Conservation (phyloP, 2,329 filamentous ascomycete species). For the Cytospora piceicola region DNA sequence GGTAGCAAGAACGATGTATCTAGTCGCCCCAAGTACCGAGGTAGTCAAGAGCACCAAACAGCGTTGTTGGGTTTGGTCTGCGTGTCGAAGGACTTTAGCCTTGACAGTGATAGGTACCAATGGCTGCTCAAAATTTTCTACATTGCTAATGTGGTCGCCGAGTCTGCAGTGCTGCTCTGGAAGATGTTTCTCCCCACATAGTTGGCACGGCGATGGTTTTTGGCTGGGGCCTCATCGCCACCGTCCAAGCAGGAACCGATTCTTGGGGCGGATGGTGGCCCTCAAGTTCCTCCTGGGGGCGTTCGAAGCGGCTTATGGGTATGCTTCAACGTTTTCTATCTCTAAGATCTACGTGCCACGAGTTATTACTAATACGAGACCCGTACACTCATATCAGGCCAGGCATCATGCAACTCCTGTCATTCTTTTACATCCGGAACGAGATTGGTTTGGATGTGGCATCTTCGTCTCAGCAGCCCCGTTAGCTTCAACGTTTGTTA, state of each 20-base stretch:
- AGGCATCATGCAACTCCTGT: constrained; percentile 16
- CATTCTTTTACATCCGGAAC: constrained; percentile 12
- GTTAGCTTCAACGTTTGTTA: constrained; percentile 17
- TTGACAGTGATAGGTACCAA: constrained; percentile 3
- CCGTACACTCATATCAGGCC: background rate
- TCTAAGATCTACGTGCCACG: background rate
- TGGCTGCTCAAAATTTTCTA: constrained; percentile 16
- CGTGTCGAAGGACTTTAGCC: background rate
- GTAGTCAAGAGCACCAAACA: too few species aligned
- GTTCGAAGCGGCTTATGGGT: constrained; percentile 18
- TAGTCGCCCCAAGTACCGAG: too few species aligned
- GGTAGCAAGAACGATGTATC: too few species aligned
- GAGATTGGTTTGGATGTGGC: constrained; percentile 17
- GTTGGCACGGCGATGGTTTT: constrained; percentile 7
- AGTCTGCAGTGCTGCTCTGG: constrained; percentile 1
- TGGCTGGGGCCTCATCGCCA: constrained; percentile 11
- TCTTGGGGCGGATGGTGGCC: constrained; percentile 13
- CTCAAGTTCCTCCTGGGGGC: constrained; percentile 14
- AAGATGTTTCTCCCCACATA: constrained; percentile 8
- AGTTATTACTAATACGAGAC: background rate
- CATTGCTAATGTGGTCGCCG: constrained; percentile 11
- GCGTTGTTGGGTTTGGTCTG: too few species aligned
- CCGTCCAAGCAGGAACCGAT: constrained; percentile 8
- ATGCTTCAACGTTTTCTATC: background rate
- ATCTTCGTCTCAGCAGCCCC: constrained; percentile 28